A percentile compares a stretch with the other conserved stretches of the same genome.
phyloP scores from a whole-genome alignment of 345 rosid genomes.

The Noccaea caerulescens region DNA sequence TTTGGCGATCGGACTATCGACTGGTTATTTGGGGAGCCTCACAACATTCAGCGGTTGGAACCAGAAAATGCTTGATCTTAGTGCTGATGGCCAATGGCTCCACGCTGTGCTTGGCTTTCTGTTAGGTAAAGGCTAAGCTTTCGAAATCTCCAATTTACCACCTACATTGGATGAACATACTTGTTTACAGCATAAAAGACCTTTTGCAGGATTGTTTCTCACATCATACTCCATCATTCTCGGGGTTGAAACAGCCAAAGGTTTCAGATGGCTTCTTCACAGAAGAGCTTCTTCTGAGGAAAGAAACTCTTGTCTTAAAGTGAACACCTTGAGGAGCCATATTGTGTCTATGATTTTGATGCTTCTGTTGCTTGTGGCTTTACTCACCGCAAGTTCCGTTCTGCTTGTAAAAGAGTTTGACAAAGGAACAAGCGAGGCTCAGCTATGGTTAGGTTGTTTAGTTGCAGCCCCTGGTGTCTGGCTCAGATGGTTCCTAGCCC shows the following conservation, averaged over 20 bases:
- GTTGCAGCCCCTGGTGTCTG: conserved; percentile 86
- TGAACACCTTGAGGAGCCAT: conserved; percentile 54
- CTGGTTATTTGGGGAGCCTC: conserved; percentile 91
- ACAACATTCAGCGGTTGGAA: conserved; percentile 99
- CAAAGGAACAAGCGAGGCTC: conserved; percentile 53
- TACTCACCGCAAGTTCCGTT: conserved; percentile 55
- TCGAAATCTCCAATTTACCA: not conserved
- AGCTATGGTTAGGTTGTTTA: conserved; percentile 83
- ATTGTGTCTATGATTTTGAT: conserved; percentile 47
- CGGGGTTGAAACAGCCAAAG: conserved; percentile 84
- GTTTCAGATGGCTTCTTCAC: conserved; percentile 60
- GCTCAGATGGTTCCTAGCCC: conserved; percentile 94
- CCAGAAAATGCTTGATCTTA: conserved; percentile 94
- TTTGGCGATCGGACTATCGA: conserved; percentile 78
- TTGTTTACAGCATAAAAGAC: conserved; percentile 3
- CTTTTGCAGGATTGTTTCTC: conserved; percentile 76
- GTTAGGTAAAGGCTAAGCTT: conserved; percentile 53
- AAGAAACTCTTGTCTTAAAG: conserved; percentile 21
- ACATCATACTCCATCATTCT: conserved; percentile 69
- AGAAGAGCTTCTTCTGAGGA: conserved; percentile 31
- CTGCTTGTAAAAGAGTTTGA: conserved; percentile 57
- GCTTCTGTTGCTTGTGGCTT: conserved; percentile 51
- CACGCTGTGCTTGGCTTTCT: conserved; percentile 68
- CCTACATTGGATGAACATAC: not conserved
- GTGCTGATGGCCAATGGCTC: conserved; percentile 72